A percentile compares a stretch with the other conserved stretches of the same genome.
Evolutionary conservation across 441 rosid species (phyloP).

Genomic region (Capsella rubella): DNA sequence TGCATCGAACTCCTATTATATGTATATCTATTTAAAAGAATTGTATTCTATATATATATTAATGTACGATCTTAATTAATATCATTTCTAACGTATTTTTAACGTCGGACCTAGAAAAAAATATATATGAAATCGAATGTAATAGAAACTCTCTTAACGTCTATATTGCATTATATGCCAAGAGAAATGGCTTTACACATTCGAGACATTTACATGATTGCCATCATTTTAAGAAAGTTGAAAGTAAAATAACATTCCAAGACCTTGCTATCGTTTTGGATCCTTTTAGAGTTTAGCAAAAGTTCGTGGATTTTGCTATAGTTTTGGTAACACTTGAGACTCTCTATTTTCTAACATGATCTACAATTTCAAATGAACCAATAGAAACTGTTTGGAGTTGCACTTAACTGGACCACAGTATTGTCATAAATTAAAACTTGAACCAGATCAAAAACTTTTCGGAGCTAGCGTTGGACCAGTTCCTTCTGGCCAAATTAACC

Average conservation of each 20-base stretch:
- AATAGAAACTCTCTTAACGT: neutral
- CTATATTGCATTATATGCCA: neutral
- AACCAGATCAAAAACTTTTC: constrained; percentile 7
- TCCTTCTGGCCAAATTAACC: constrained; percentile 21
- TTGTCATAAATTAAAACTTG: neutral
- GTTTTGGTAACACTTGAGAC: neutral
- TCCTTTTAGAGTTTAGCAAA: neutral
- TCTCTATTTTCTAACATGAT: neutral
- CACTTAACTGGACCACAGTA: constrained; percentile 31
- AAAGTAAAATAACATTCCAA: too few relatives aligned
- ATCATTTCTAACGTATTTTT: neutral
- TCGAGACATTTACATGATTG: constrained; percentile 18
- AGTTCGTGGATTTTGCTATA: neutral
- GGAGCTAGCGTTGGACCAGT: constrained; percentile 26
- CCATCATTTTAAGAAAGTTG: neutral
- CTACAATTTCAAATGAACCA: constrained; percentile 3
- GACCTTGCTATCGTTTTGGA: neutral
- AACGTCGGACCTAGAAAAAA: neutral
- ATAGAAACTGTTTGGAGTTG: constrained; percentile 18
- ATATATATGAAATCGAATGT: neutral
- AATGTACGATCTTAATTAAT: neutral
- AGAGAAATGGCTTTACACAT: constrained; percentile 8
- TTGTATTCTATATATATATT: neutral
- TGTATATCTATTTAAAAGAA: neutral
- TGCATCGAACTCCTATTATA: constrained; percentile 17